These are phyloP conservation scores for Punctularia strigosozonata DNA, from an alignment of 768 basidiomycete species.

Conservation along the genomic window DNA sequence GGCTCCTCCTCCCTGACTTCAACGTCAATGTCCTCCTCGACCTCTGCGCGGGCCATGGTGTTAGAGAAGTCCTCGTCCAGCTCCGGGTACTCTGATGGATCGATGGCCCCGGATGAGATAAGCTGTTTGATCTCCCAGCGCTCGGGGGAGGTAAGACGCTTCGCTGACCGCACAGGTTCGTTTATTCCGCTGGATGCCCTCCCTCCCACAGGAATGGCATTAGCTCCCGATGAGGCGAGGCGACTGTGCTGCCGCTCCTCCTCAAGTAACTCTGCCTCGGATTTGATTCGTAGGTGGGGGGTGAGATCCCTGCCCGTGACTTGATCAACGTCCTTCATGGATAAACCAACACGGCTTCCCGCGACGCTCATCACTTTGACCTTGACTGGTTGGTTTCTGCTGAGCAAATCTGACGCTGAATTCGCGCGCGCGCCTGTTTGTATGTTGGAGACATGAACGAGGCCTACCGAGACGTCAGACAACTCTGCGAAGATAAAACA, in stretches of 20 bases:
- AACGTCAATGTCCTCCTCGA: conserved; percentile 95
- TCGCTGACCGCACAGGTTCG: conserved; percentile 63
- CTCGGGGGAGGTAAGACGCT: conserved; percentile 89
- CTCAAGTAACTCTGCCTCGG: conserved; percentile 79
- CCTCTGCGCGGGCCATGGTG: conserved; percentile 67
- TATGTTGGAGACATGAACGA: conserved; percentile 94
- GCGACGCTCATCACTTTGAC: conserved; percentile 96
- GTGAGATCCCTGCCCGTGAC: conserved; percentile 80
- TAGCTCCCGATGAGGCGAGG: conserved; percentile 68
- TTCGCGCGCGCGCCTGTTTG: conserved; percentile 78
- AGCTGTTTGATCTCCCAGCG: conserved; percentile 99
- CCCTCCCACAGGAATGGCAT: conserved; percentile 73
- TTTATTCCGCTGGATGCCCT: conserved; percentile 36
- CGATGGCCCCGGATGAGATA: conserved; percentile 87
- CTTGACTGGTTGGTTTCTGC: conserved; percentile 76
- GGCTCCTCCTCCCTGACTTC: conserved; percentile 97
- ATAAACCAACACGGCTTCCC: conserved; percentile 69
- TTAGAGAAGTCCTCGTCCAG: conserved; percentile 79
- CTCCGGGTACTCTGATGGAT: conserved; percentile 89
- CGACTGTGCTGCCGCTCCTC: conserved; percentile 59
- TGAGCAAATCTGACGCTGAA: conserved; percentile 77
- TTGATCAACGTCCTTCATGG: conserved; percentile 99
- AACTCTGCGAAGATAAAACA: not conserved
- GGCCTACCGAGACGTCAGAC: conserved; percentile 40
- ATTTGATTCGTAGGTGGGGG: conserved; percentile 89